Base-by-base conservation (phyloP, 805 yeast species). In the Ogataea neopini region DNA sequence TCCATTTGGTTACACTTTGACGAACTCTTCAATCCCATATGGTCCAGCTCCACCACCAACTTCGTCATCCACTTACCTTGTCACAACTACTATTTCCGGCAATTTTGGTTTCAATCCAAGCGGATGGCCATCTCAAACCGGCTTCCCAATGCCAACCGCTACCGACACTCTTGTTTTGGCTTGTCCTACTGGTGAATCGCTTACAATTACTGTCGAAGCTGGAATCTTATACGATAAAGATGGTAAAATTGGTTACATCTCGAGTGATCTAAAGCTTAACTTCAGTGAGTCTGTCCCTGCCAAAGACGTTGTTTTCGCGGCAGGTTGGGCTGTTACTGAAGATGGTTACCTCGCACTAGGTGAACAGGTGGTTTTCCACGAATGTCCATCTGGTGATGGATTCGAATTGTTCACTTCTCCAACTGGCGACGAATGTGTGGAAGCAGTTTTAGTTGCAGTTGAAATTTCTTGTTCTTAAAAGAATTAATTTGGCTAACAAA, bases 221-320 rank as follows among this genome's bases (percentile, higher is more conserved):
- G 42, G 42, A n/a, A 9, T 39, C 18, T 19, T 39, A 6, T 39
- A 39, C 33, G 42, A 39, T 32, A 6, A 23, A 4, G 42, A 39
- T 25, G 42, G 42, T 10, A 39, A 39, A 6, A 39, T 39, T 18
- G 42, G 42, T 4, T 39, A 17, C 33, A 28, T 39, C 14, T n/a
- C 42, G 11, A 17, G n/a, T 14, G 42, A 39, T 8, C 6, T 3
- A 23, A 11, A 39, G 19, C 6, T 39, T 17, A 10, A 39, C 13
- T 39, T 39, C 11, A 15, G 15, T 4, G 25, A 39, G 25, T 17
- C 42, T 26, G 34, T 39, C 11, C 42, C 42, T 6, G 15, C 9
- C 5, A 36, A 36, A 18, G 42, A 28, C 15, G 42, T 39, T 25
- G 10, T 28, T 22, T 39, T 17, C 32, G 32, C 42, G 3, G 33